Evolutionary conservation across 2,329 filamentous ascomycete species (phyloP).

Genomic region (Scolecobasidium constrictum): DNA sequence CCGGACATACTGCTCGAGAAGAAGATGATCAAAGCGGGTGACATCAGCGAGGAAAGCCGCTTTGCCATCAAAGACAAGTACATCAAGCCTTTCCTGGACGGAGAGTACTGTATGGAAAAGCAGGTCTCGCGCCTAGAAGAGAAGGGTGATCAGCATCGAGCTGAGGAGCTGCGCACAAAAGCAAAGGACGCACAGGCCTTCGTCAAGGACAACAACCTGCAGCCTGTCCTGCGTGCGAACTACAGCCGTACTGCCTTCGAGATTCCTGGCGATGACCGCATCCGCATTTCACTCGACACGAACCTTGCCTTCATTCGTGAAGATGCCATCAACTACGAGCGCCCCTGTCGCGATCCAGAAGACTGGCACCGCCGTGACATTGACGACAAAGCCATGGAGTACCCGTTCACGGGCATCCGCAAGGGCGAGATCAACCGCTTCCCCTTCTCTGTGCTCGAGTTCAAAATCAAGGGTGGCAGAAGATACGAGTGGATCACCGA

Average conservation of each 20-base stretch:
- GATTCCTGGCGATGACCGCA: constrained; percentile 80
- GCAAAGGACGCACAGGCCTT: constrained; percentile 71
- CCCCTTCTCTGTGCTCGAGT: constrained; percentile 82
- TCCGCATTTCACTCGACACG: constrained; percentile 88
- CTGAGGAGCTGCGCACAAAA: constrained; percentile 58
- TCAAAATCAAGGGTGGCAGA: constrained; percentile 66
- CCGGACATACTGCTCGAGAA: constrained; percentile 82
- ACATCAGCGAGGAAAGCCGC: constrained; percentile 66
- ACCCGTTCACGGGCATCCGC: constrained; percentile 77
- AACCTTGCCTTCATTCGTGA: constrained; percentile 77
- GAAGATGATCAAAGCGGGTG: constrained; percentile 70
- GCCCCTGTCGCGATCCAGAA: constrained; percentile 79
- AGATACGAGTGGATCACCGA: constrained; percentile 81
- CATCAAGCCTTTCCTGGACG: constrained; percentile 73
- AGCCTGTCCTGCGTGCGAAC: constrained; percentile 81
- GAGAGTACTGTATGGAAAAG: constrained; percentile 88
- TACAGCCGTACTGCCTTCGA: constrained; percentile 94
- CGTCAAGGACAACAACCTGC: constrained; percentile 63
- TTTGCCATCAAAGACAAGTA: constrained; percentile 93
- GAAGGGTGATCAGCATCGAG: constrained; percentile 53
- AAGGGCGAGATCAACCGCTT: constrained; percentile 88
- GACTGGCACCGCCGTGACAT: constrained; percentile 91
- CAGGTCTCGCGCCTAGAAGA: constrained; percentile 73
- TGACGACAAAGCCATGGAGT: constrained; percentile 70
- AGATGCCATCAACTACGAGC: constrained; percentile 62